Evolutionary conservation across 192 early-diverging fungal species (phyloP), one percentile per base, ranked within the genome.

Genomic region (Podila epicladia): DNA sequence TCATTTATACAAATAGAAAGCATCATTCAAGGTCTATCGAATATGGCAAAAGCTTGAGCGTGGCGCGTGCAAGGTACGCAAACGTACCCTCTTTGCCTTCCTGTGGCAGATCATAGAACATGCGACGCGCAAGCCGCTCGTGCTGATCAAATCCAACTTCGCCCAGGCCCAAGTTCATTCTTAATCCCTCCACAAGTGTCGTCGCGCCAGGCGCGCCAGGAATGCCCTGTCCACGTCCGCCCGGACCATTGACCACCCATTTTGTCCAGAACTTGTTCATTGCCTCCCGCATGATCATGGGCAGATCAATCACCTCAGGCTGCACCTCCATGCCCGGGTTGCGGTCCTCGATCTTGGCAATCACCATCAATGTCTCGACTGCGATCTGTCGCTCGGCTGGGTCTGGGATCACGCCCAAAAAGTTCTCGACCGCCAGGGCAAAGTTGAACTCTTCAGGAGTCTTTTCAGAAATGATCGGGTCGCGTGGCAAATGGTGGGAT

Each of bases 371-470:
- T 15, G 90, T 89, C 69, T 94, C 92, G 0, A 92, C 91, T 1
- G 89, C 89, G 33, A 94, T 85, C 83, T 96, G 94, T 26, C 93
- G 90, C 71, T 95, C 93, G 12, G 95, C 95, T 7, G 95, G 94
- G 55, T 96, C 94, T 1, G 83, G 72, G 38, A 94, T 90, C 50
- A 85, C 87, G 20, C 91, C 91, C 75, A 95, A 84, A 59, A 95
- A 90, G 62, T 85, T 83, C 78, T 96, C 95, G 0, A 95, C 88
- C 50, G 89, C 89, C 28, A 94, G 71, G 1, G 92, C 95, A 87
- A 96, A 96, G 77, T 94, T 96, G 78, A 93, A 89, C 84, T 96
- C 93, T 48, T 95, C 92, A 0, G 95, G 83, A 0, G 95, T 96
- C 77, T 92, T 93, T 63, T 95, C 95, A 64, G 89, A 91, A 5